phyloP scores from a whole-genome alignment of 129 eudicot genomes.

The Ambrosia trifida region DNA sequence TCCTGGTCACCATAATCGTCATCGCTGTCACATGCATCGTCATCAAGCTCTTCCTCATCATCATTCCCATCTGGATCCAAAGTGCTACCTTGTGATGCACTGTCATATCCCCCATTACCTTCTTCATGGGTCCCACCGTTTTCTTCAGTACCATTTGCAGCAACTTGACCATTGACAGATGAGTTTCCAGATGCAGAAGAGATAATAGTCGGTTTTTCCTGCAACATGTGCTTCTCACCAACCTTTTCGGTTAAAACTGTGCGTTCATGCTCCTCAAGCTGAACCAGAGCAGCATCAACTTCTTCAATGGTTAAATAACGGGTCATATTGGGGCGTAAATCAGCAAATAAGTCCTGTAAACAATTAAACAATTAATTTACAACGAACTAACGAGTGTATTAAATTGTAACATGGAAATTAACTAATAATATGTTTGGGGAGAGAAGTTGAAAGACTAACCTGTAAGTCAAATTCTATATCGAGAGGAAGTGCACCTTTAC shows the following conservation, averaged over 20 bases:
- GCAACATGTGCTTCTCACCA: slow-evolving; percentile 58
- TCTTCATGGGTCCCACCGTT: slow-evolving; percentile 78
- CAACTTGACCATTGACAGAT: slow-evolving; percentile 56
- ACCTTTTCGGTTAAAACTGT: slow-evolving; percentile 43
- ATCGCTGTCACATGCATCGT: slow-evolving; percentile 69
- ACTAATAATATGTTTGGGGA: neutral
- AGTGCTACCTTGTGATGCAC: slow-evolving; percentile 80
- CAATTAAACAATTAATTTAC: slow-evolving; percentile 6
- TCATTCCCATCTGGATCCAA: slow-evolving; percentile 40
- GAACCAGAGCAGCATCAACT: slow-evolving; percentile 64
- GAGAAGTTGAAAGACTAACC: slow-evolving; percentile 45
- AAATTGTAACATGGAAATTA: neutral
- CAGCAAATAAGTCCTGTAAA: slow-evolving; percentile 83
- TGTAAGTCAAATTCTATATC: slow-evolving; percentile 97
- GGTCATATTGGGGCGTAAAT: slow-evolving; percentile 83
- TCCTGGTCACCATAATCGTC: slow-evolving; percentile 68
- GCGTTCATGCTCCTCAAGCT: slow-evolving; percentile 85
- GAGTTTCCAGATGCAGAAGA: slow-evolving; percentile 42
- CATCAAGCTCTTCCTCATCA: slow-evolving; percentile 72
- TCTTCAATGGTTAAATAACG: slow-evolving; percentile 87
- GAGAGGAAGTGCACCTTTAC: slow-evolving; percentile 83
- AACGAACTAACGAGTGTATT: neutral
- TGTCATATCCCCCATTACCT: slow-evolving; percentile 57
- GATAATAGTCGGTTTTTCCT: slow-evolving; percentile 51
- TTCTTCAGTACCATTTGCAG: slow-evolving; percentile 64